phyloP scores from a whole-genome alignment of 805 yeast genomes.

The Pichia exigua region DNA sequence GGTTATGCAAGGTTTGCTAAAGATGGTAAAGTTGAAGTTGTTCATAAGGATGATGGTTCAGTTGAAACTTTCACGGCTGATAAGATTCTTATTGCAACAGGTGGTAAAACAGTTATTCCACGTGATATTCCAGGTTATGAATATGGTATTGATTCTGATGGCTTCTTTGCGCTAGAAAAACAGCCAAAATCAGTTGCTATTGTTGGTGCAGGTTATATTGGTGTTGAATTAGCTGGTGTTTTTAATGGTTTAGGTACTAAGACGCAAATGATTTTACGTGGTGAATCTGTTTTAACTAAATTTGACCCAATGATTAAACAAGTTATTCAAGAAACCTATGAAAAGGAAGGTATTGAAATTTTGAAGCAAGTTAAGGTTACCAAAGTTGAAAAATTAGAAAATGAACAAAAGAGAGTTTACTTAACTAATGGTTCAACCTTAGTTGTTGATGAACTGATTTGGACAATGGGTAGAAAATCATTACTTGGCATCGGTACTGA shows the following conservation, averaged over 20 bases:
- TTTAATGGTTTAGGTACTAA: conserved; percentile 83
- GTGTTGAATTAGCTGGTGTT: conserved; percentile 91
- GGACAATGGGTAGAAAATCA: conserved; percentile 93
- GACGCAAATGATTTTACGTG: conserved; percentile 82
- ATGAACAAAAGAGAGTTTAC: conserved; percentile 43
- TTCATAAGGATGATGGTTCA: conserved; percentile 53
- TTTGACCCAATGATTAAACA: conserved; percentile 78
- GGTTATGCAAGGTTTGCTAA: conserved; percentile 80
- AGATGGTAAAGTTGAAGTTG: conserved; percentile 72
- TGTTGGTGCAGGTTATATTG: conserved; percentile 98
- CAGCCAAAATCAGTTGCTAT: conserved; percentile 92
- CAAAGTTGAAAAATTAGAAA: conserved; percentile 39
- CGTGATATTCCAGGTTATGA: conserved; percentile 69
- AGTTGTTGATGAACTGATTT: conserved; percentile 74
- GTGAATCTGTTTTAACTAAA: conserved; percentile 80
- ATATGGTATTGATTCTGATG: conserved; percentile 80
- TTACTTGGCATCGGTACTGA: conserved; percentile 69
- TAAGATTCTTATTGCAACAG: conserved; percentile 82
- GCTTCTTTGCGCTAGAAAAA: conserved; percentile 69
- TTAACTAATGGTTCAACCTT: conserved; percentile 35
- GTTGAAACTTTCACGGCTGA: conserved; percentile 59
- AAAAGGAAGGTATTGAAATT: conserved; percentile 71
- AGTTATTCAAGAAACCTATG: conserved; percentile 74
- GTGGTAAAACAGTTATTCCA: conserved; percentile 79
- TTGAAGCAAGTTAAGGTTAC: conserved; percentile 56